phyloP scores from a whole-genome alignment of 805 yeast genomes.

The Yarrowia sp. region DNA sequence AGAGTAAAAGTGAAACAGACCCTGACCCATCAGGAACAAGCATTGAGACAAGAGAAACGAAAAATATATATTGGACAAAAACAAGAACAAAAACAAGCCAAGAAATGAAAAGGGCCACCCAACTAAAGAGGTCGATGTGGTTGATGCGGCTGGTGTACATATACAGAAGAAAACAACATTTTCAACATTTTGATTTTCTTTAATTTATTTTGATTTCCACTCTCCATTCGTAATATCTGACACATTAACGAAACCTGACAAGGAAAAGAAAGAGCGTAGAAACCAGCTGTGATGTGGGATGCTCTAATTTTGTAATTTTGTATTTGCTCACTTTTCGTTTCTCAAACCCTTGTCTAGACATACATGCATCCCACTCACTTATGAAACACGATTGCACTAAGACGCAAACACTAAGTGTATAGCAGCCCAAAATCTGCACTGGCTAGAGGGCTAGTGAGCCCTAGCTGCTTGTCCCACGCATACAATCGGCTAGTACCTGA shows the following conservation, averaged over 20 bases:
- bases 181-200: too few species aligned
- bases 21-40: constrained; percentile 27
- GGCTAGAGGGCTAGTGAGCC: background rate
- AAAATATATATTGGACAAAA: background rate
- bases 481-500: background rate
- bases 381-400: constrained; percentile 14
- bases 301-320: too few species aligned
- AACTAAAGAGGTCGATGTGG: too few species aligned
- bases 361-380: background rate
- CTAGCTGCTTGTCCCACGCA: background rate
- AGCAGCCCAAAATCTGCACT: background rate
- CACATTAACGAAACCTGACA: too few species aligned
- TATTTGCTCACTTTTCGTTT: too few species aligned
- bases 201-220: too few species aligned
- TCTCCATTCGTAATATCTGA: too few species aligned
- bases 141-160: too few species aligned
- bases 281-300: too few species aligned
- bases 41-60: background rate
- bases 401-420: background rate
- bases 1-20: constrained; percentile 23
- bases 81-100: background rate
- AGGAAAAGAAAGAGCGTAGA: too few species aligned
- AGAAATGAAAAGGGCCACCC: background rate
- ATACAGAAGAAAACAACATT: background rate
- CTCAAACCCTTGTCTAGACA: background rate